Percentiles rank a stretch among this genome's conserved stretches.
Evolutionary conservation across 768 basidiomycete genomes (phyloP).

Genomic region (Suillus hirtellus): DNA sequence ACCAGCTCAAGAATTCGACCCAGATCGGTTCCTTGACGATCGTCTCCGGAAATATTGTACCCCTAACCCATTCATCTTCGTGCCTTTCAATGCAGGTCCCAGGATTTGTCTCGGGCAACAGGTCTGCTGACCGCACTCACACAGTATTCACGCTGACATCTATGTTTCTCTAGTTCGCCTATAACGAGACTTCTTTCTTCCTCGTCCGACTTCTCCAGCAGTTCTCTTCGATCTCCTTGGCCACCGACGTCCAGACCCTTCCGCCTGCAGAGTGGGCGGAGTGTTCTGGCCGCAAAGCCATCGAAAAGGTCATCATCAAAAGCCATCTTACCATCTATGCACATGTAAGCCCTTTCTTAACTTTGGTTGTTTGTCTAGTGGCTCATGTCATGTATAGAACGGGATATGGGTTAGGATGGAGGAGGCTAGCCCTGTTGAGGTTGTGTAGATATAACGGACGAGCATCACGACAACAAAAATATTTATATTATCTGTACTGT

Average conservation of each 20-base stretch:
- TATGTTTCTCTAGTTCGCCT: conserved; percentile 51
- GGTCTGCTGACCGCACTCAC: conserved; percentile 16
- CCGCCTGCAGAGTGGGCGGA: conserved; percentile 49
- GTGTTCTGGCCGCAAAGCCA: conserved; percentile 36
- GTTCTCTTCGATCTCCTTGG: conserved; percentile 48
- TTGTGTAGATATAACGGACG: background rate
- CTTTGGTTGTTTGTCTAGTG: background rate
- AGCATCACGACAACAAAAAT: background rate
- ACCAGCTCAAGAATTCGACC: conserved; percentile 60
- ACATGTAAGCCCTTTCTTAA: conserved; percentile 32
- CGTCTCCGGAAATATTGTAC: conserved; percentile 55
- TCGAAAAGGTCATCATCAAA: conserved; percentile 47
- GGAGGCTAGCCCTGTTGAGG: conserved; percentile 12
- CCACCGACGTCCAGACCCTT: conserved; percentile 43
- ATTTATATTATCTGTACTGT: background rate
- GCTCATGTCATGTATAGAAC: conserved; percentile 17
- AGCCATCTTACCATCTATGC: conserved; percentile 57
- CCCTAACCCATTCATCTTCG: conserved; percentile 53
- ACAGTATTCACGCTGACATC: background rate
- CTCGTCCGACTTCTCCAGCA: conserved; percentile 59
- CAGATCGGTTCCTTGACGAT: conserved; percentile 66
- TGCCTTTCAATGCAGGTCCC: conserved; percentile 43
- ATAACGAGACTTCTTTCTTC: conserved; percentile 65
- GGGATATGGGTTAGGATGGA: conserved; percentile 31
- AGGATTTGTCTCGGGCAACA: conserved; percentile 41